Evolutionary conservation across 2,329 filamentous ascomycete genomes (phyloP).

Genomic region (Colletotrichum sp.): DNA sequence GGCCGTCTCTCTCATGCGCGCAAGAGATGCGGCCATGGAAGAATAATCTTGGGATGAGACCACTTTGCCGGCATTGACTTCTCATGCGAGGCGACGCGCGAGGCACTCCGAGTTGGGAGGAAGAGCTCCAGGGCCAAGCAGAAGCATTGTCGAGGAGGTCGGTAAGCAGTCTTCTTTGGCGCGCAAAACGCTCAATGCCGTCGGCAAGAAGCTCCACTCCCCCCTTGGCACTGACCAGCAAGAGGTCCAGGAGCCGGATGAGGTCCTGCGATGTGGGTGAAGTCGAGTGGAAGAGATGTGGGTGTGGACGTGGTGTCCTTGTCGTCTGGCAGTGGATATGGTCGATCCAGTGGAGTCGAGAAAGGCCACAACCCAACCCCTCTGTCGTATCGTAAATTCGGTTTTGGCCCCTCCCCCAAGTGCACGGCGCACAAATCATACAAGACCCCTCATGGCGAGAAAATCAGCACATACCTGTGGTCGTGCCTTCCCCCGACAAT

Average conservation of each 20-base stretch:
- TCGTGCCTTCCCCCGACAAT: background rate
- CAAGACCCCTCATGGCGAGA: background rate
- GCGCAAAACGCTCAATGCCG: background rate
- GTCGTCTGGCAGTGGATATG: slow-evolving; percentile 10
- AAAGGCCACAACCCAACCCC: slow-evolving; percentile 9
- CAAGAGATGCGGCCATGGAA: background rate
- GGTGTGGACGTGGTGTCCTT: background rate
- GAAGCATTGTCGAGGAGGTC: background rate
- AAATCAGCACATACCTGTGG: background rate
- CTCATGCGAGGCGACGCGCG: background rate
- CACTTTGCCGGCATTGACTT: slow-evolving; percentile 1
- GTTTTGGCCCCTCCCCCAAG: slow-evolving; percentile 15
- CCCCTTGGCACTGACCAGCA: background rate
- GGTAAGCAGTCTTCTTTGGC: background rate
- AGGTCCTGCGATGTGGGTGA: slow-evolving; percentile 4
- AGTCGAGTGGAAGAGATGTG: background rate
- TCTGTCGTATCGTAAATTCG: slow-evolving; percentile 13
- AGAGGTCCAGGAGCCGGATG: background rate
- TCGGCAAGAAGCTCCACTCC: background rate
- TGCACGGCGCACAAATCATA: slow-evolving; percentile 6
- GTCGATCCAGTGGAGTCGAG: slow-evolving; percentile 16
- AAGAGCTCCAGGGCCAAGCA: background rate
- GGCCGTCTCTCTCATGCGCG: background rate
- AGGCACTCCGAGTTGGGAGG: background rate
- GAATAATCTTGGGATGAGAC: background rate